phyloP scores from a whole-genome alignment of 192 early-diverging fungal genomes.

The Gonapodya sp. region DNA sequence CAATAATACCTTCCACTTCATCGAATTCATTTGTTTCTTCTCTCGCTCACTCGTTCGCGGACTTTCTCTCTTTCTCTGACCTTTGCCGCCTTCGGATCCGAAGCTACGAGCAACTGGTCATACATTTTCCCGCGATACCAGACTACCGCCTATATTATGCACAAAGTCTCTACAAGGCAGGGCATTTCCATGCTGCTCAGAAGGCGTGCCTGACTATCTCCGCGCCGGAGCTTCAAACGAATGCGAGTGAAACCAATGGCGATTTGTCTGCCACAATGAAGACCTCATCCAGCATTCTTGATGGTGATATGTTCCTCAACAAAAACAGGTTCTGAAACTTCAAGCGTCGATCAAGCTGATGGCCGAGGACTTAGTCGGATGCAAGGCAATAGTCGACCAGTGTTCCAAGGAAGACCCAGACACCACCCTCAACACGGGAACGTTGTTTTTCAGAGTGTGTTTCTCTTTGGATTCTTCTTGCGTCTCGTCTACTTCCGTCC shows the following conservation, averaged over 20 bases:
- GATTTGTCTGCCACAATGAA: no score
- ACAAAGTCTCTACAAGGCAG: slow-evolving; percentile 44
- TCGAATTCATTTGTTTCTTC: not conserved
- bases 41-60: not conserved
- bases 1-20: no score
- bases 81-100: not conserved
- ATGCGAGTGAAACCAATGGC: not conserved
- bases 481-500: not conserved
- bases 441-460: slow-evolving; percentile 43
- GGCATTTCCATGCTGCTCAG: slow-evolving; percentile 38
- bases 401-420: slow-evolving; percentile 38
- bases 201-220: slow-evolving; percentile 39
- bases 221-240: slow-evolving; percentile 24
- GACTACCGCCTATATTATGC: slow-evolving; percentile 47
- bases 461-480: no score
- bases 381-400: slow-evolving; percentile 43
- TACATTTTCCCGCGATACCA: slow-evolving; percentile 34
- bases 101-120: slow-evolving; percentile 48
- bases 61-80: not conserved
- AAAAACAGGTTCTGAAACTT: slow-evolving; percentile 35
- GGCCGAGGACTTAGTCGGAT: slow-evolving; percentile 41
- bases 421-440: slow-evolving; percentile 43
- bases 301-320: no score
- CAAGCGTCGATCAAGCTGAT: slow-evolving; percentile 53
- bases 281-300: no score